Conservation (phyloP, 1,139 yeast genomes). For the Pichia sp. region DNA sequence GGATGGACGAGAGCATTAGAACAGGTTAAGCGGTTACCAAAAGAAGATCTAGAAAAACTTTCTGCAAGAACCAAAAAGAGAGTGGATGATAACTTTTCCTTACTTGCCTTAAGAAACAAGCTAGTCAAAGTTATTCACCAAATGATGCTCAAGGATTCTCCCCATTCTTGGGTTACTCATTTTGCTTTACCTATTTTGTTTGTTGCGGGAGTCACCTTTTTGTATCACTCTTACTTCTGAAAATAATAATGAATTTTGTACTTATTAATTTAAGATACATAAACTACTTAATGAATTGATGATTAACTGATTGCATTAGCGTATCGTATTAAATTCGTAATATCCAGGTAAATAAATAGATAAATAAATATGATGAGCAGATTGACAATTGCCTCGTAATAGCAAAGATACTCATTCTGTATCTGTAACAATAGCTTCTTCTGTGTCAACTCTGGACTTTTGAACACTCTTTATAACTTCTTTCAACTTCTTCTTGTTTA, state of each 20-base stretch:
- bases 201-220: background rate
- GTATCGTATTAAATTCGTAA: too few species aligned
- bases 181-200: constrained; percentile 2
- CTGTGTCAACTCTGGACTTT: constrained; percentile 18
- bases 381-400: background rate
- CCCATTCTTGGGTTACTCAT: background rate
- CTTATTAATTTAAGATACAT: background rate
- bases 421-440: constrained; percentile 32
- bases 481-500: constrained; percentile 42
- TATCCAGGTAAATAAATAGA: background rate
- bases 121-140: constrained; percentile 19
- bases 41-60: constrained; percentile 30
- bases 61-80: constrained; percentile 19
- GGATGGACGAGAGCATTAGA: constrained; percentile 63
- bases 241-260: background rate
- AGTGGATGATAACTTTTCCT: constrained; percentile 26
- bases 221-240: background rate
- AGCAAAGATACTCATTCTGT: constrained; percentile 21
- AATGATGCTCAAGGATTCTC: constrained; percentile 6
- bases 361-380: too few species aligned
- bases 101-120: constrained; percentile 23
- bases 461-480: constrained; percentile 19
- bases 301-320: background rate
- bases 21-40: constrained; percentile 36
- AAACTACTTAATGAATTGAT: constrained; percentile 2